A percentile compares a stretch with the other conserved stretches of the same genome.
These are phyloP conservation scores for Macrocybe sp. DNA, from an alignment of 1,284 basidiomycete species.

Conservation along the genomic window DNA sequence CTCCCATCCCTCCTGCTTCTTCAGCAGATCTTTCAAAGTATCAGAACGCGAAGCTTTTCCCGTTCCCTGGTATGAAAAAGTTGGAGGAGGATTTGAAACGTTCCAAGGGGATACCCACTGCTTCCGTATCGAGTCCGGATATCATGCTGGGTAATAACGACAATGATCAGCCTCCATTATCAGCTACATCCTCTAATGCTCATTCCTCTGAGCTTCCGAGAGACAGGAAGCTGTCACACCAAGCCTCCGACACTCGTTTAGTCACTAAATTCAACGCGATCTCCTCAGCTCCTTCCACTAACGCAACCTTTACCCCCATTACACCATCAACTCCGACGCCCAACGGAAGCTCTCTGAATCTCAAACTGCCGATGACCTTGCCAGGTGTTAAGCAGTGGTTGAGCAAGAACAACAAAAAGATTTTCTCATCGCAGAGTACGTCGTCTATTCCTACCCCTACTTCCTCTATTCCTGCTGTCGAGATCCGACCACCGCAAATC, in stretches of 20 bases:
- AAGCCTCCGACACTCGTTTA: slow-evolving; percentile 59
- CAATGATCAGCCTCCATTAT: slow-evolving; percentile 38
- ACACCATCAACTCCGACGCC: slow-evolving; percentile 33
- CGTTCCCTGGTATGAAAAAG: slow-evolving; percentile 80
- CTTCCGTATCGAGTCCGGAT: slow-evolving; percentile 63
- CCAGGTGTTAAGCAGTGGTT: slow-evolving; percentile 77
- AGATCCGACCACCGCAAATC: slow-evolving; percentile 25
- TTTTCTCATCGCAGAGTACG: slow-evolving; percentile 40
- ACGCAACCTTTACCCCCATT: slow-evolving; percentile 39
- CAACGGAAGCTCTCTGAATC: slow-evolving; percentile 27
- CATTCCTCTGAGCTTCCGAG: slow-evolving; percentile 45
- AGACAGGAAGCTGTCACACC: slow-evolving; percentile 62
- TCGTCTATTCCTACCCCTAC: slow-evolving; percentile 33
- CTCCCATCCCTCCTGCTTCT: slow-evolving; percentile 66
- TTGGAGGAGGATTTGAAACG: slow-evolving; percentile 72
- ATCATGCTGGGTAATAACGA: slow-evolving; percentile 40
- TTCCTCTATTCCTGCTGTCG: slow-evolving; percentile 20
- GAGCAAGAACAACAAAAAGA: slow-evolving; percentile 48
- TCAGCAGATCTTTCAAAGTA: slow-evolving; percentile 56
- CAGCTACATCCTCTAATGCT: slow-evolving; percentile 40
- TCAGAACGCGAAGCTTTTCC: slow-evolving; percentile 77
- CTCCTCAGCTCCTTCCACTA: slow-evolving; percentile 38
- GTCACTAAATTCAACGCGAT: slow-evolving; percentile 47
- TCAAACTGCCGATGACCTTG: slow-evolving; percentile 64
- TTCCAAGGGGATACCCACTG: slow-evolving; percentile 41